Base-by-base conservation (phyloP, 2,329 filamentous ascomycete genomes). In the Cladorrhinum sp. region DNA sequence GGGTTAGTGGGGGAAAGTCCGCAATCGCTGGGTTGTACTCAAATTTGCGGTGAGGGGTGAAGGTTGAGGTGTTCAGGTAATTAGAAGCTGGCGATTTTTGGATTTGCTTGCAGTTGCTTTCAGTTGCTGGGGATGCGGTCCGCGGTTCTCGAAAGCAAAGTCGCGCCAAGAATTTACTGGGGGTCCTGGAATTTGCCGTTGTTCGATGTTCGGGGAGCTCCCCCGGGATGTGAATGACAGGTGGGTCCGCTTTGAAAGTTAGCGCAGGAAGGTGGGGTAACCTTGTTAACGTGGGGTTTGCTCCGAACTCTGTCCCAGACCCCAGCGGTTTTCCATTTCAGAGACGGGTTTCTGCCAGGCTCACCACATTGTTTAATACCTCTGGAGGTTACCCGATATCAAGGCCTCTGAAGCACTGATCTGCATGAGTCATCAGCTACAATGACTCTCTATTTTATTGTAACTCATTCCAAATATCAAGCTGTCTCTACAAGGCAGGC, bases 91-190 rank as follows among this genome's bases (percentile, higher is more conserved):
- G 50, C 50, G 24, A 30, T 28, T 30, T 53, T 30, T 53, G 12
- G 24, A 24, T 20, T 10, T 30, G 24, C 30, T 28, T 33, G 51
- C n/a, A 36, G 51, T 28, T 16, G 14, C 33, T 36, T 21, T 54
- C 24, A 18, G 12, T 53, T 18, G n/a, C 28, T 54, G 20, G 14
- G 23, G 51, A 36, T 20, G 51, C 28, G 51, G 51, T 36, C 33
- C 33, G 33, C 33, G 33, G 33, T 36, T 36, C 18, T 20, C 46
- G 51, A 33, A 33, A 54, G 51, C 28, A 54, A 53, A 53, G 51
- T 54, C 51, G 51, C 51, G 51, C 51, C 51, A 54, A 54, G 51
- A 36, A 54, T n/a, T 49, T 21, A 20, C 23, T 54, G 33, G 33
- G 33, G 12, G 12, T 36, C 33, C 33, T 36, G 33, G 26, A 28